phyloP scores from a whole-genome alignment of 208 protist species.

The Tritrichomonas musculus region DNA sequence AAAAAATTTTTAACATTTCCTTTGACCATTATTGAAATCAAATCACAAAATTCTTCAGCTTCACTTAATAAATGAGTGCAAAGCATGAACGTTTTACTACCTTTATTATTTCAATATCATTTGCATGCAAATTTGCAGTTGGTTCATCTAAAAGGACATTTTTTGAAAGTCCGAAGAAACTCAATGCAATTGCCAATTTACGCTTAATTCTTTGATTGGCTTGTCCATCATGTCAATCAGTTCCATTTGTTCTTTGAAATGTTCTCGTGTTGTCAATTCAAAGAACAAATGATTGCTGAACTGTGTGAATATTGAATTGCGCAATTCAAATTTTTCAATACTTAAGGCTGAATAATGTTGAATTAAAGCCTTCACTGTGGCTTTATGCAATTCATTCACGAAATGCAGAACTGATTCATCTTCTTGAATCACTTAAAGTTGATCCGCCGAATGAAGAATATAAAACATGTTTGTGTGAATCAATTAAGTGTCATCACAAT shows the following conservation, averaged over 20 bases:
- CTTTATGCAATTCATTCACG: no score
- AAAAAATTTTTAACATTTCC: constrained; percentile 1
- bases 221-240: background rate
- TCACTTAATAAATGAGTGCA: constrained; percentile 2
- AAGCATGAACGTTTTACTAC: background rate
- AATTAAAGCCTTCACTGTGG: no score
- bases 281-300: no score
- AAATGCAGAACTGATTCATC: no score
- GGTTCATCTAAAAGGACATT: constrained; percentile 33
- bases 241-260: background rate
- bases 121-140: background rate
- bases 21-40: constrained; percentile 25
- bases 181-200: background rate
- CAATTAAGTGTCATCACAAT: no score
- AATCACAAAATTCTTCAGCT: background rate
- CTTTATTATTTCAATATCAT: background rate
- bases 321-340: no score
- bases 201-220: background rate
- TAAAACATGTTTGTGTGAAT: no score
- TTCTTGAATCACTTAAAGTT: no score
- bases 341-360: no score
- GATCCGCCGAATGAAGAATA: no score
- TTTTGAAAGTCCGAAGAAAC: background rate
- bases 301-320: no score
- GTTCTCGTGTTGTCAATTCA: no score